Base-by-base conservation (phyloP, 2,329 filamentous ascomycete species). In the Claviceps spartinae region DNA sequence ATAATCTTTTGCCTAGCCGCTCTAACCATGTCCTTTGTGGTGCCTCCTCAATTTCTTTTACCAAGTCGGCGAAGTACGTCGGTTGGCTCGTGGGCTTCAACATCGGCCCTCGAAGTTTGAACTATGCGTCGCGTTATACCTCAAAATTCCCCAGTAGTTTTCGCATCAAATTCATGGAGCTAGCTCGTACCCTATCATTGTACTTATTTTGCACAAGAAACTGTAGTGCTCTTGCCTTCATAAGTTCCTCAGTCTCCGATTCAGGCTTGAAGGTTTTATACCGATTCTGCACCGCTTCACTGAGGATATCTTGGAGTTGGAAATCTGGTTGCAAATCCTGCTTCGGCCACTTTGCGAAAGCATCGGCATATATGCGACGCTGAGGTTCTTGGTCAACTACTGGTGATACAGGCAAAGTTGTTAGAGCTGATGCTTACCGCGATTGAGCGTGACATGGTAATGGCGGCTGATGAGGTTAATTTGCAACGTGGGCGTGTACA, bases 41-140 rank as follows among this genome's bases (percentile, higher is more conserved):
- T 3, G 78, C 81, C 58, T 77, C 77, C 38, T 84, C 77, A 24
- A 86, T 72, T 63, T 86, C 82, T 50, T 67, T 70, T 1, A 83
- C 62, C 34, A 86, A 64, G 56, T 83, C 77, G 20, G 69, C 64
- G 60, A 82, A 86, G 62, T 86, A 82, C 0, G 74, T 77, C 40
- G 82, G 82, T 57, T 84, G 79, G 60, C 78, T 82, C 62, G 72
- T 73, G 14, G 82, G 82, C 50, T 71, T 65, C 53, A 83, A 66
- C 44, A 83, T 66, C 4, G 66, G 66, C 42, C 75, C 73, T n/a
- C 66, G 72, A 34, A 70, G 62, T 54, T 67, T 66, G 51, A 67
- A 69, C 67, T 70, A 49, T 49, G 34, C 11, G 36, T 11, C 18
- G 36, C 16, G n/a, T 48, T 9, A 52, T 47, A 40, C 26, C 24